Evolutionary conservation across 108 stramenopile genomes (phyloP).

Genomic region (Skeletonema menzelii): DNA sequence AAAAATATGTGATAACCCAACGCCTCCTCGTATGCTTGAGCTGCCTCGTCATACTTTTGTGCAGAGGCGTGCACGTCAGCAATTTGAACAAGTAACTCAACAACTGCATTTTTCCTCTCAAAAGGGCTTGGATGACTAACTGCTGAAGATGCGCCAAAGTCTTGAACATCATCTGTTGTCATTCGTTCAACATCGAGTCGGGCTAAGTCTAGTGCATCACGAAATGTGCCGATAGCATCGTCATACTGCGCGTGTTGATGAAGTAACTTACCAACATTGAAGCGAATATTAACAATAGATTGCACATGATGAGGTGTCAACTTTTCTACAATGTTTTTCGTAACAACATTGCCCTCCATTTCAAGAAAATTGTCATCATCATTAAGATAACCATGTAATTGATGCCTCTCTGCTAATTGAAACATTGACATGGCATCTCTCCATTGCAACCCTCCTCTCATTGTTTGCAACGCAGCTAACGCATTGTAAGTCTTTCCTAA

Average conservation of each 20-base stretch:
- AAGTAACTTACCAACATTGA: conserved; percentile 42
- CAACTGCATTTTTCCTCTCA: conserved; percentile 24
- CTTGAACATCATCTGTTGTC: conserved; percentile 2
- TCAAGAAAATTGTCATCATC: not conserved
- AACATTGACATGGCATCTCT: conserved; percentile 32
- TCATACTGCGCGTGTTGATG: conserved; percentile 16
- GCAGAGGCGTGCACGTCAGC: conserved; percentile 20
- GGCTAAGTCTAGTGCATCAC: conserved; percentile 24
- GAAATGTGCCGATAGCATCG: conserved; percentile 16
- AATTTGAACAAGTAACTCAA: conserved; percentile 29
- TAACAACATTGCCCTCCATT: not conserved
- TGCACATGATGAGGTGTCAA: conserved; percentile 35
- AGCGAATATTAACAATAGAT: conserved; percentile 32
- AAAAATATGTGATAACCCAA: conserved; percentile 25
- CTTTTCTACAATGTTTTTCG: not conserved
- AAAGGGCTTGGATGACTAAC: conserved; percentile 10
- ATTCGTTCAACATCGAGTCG: conserved; percentile 24
- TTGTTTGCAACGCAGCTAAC: conserved; percentile 37
- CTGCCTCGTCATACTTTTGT: conserved; percentile 30
- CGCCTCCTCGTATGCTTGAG: conserved; percentile 33
- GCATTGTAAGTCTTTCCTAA: conserved; percentile 38
- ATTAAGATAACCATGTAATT: conserved; percentile 16
- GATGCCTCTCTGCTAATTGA: conserved; percentile 32
- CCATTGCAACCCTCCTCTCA: conserved; percentile 26
- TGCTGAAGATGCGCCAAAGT: no score